Evolutionary conservation across 2,329 filamentous ascomycete genomes (phyloP).

Genomic region (Juglanconis sp.): DNA sequence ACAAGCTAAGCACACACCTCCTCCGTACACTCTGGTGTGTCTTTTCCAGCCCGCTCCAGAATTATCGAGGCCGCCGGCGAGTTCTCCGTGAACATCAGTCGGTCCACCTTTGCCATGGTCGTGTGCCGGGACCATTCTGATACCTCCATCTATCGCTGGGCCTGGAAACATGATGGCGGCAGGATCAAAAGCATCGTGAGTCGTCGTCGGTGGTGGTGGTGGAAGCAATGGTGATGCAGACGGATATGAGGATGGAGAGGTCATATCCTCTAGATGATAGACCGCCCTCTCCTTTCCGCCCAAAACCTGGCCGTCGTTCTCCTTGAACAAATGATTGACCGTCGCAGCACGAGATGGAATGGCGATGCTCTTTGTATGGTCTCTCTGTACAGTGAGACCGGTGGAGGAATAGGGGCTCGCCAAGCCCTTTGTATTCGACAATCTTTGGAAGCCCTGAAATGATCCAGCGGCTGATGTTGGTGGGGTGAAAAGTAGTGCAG

Average conservation of each 20-base stretch:
- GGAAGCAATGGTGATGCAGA: constrained; percentile 46
- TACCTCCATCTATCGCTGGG: constrained; percentile 13
- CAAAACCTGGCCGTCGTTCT: constrained; percentile 16
- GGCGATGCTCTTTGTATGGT: constrained; percentile 15
- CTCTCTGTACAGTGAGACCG: no score
- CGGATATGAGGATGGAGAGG: constrained; percentile 49
- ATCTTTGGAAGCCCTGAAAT: constrained; percentile 16
- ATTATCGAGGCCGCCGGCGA: constrained; percentile 46
- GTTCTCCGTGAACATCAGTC: constrained; percentile 47
- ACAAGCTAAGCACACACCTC: constrained; percentile 55
- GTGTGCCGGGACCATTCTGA: constrained; percentile 15
- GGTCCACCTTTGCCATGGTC: constrained; percentile 27
- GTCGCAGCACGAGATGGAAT: not conserved
- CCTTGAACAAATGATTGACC: not conserved
- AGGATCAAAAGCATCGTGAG: constrained; percentile 24
- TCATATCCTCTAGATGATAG: constrained; percentile 23
- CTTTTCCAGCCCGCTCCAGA: constrained; percentile 51
- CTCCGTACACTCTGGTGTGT: constrained; percentile 58
- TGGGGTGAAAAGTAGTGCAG: constrained; percentile 48
- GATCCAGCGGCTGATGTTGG: constrained; percentile 32
- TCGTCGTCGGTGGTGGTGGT: constrained; percentile 38
- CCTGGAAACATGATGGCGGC: constrained; percentile 25
- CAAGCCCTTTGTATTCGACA: constrained; percentile 5
- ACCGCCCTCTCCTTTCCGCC: constrained; percentile 1
- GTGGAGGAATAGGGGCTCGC: no score